Base-by-base conservation (phyloP, 768 basidiomycete species). In the Pholiota conissans region DNA sequence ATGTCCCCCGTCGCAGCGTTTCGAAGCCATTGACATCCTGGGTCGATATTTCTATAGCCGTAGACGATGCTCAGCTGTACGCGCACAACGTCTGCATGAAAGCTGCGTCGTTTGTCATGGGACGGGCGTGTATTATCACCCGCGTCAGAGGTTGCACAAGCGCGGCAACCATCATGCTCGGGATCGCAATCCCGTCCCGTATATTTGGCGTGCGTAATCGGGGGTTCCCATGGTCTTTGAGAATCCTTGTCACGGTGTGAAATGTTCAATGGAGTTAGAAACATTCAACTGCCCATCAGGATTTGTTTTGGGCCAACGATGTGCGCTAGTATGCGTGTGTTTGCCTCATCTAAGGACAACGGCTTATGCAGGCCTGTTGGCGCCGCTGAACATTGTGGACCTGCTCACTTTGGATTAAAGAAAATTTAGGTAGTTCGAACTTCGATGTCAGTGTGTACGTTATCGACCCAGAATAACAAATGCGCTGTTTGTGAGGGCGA, bases 151-250 rank as follows among this genome's bases (percentile, higher is more conserved):
- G 10, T 26, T 20, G 32, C 53, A 29, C 16, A 42, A 13, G 40
- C 39, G 53, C 53, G 53, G 53, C 53, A 54, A 54, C 53, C 53
- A 54, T 54, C 53, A 54, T 28, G 28, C 53, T 29, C 53, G 40
- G 40, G 53, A 46, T 54, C 30, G 40, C 40, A 54, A 14, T 54
- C 42, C 32, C 32, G 53, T 37, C 29, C 27, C 42, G 24, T 29
- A 3, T 30, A 24, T 45, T 45, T 45, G 42, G 42, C 13, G 18
- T 45, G 22, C 14, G 29, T 13, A 20, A 42, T 40, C 39, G 40
- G 53, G 30, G 42, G 40, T 30, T 54, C 32, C 53, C 40, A 32
- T 29, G 28, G 40, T 42, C 53, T 52, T 37, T 52, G 42, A 54
- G 20, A 54, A 54, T 54, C 53, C 53, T 24, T 28, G 5, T 42